A percentile compares a stretch with the other conserved stretches of the same genome.
These are phyloP conservation scores for Hypoxylon trugodes DNA, from an alignment of 495 filamentous ascomycete genomes.

Conservation along the genomic window DNA sequence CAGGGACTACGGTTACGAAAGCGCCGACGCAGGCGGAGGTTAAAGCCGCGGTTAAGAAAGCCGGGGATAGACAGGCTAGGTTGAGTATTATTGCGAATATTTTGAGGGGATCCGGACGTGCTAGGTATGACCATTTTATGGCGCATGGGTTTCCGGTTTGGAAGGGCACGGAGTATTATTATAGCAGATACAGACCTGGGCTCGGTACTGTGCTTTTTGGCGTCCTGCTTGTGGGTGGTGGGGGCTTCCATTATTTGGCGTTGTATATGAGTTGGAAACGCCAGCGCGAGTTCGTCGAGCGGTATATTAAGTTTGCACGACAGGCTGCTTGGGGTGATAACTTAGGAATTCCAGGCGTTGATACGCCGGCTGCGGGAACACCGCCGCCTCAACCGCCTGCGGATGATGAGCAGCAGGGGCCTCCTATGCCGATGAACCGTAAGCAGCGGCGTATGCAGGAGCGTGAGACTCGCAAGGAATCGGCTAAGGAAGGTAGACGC, in stretches of 20 bases:
- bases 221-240: slow-evolving; percentile 84
- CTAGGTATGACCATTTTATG: slow-evolving; percentile 96
- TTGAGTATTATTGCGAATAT: slow-evolving; percentile 85
- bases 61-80: slow-evolving; percentile 80
- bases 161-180: slow-evolving; percentile 98
- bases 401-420: slow-evolving; percentile 58
- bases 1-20: slow-evolving; percentile 73
- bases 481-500: slow-evolving; percentile 44
- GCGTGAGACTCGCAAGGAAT: slow-evolving; percentile 77
- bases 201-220: slow-evolving; percentile 83
- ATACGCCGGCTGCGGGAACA: slow-evolving; percentile 49
- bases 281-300: slow-evolving; percentile 86
- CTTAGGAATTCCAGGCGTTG: slow-evolving; percentile 71
- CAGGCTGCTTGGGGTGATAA: slow-evolving; percentile 90
- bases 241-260: slow-evolving; percentile 83
- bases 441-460: slow-evolving; percentile 89
- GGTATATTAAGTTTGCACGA: slow-evolving; percentile 90
- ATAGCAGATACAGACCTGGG: slow-evolving; percentile 89
- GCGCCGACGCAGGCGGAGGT: slow-evolving; percentile 76
- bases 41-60: slow-evolving; percentile 74
- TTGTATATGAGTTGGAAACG: slow-evolving; percentile 86
- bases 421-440: slow-evolving; percentile 73
- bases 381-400: slow-evolving; percentile 49
- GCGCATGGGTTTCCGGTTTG: slow-evolving; percentile 93
- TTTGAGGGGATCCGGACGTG: slow-evolving; percentile 78